A percentile compares a stretch with the other conserved stretches of the same genome.
These are phyloP conservation scores for Astrothelium subdiscretum DNA, from an alignment of 495 filamentous ascomycete genomes.

Conservation along the genomic window DNA sequence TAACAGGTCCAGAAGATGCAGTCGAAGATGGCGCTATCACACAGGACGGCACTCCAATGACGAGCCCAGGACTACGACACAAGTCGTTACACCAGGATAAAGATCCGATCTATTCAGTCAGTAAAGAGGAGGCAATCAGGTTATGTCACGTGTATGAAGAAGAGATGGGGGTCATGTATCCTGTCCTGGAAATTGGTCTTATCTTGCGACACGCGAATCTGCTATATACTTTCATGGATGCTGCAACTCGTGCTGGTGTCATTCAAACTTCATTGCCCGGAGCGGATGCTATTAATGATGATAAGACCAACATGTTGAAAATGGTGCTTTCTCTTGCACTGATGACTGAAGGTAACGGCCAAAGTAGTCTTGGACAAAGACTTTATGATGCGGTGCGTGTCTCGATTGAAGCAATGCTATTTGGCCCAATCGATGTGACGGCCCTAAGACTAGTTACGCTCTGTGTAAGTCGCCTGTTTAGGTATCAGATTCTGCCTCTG, in stretches of 20 bases:
- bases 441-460: constrained; percentile 63
- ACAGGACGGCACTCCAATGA: constrained; percentile 39
- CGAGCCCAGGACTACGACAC: constrained; percentile 37
- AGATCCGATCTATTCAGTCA: constrained; percentile 68
- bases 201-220: constrained; percentile 51
- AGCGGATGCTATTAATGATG: constrained; percentile 54
- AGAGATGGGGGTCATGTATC: constrained; percentile 80
- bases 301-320: constrained; percentile 60
- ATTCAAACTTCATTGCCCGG: constrained; percentile 43
- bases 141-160: constrained; percentile 67
- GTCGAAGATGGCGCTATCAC: constrained; percentile 46
- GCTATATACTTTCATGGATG: constrained; percentile 61
- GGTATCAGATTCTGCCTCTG: neutral
- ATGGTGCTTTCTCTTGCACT: constrained; percentile 67
- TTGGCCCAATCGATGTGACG: constrained; percentile 52
- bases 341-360: constrained; percentile 60
- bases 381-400: constrained; percentile 61
- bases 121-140: constrained; percentile 58
- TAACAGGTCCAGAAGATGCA: constrained; percentile 47
- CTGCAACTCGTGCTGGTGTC: constrained; percentile 46
- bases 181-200: constrained; percentile 58
- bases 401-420: constrained; percentile 56
- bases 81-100: constrained; percentile 35
- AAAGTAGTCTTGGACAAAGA: constrained; percentile 57
- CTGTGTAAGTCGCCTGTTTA: constrained; percentile 38